A percentile compares a stretch with the other conserved stretches of the same genome.
These are phyloP conservation scores for Durio zibethinus DNA, from an alignment of 345 rosid species.

Conservation along the genomic window DNA sequence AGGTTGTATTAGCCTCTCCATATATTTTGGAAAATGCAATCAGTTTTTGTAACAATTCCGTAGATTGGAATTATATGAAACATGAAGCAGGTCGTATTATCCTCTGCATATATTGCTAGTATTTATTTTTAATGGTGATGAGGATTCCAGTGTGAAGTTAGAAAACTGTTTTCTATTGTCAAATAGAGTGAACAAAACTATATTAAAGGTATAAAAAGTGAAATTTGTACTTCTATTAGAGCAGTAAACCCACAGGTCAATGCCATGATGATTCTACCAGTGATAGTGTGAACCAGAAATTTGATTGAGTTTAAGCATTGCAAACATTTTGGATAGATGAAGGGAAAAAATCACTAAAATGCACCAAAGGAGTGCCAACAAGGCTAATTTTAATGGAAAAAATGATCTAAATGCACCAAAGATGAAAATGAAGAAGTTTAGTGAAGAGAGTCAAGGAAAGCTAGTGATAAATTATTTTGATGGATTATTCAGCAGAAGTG, in stretches of 20 bases:
- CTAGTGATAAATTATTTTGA: background rate
- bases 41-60: background rate
- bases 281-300: background rate
- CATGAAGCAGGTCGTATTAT: background rate
- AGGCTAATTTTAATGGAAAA: background rate
- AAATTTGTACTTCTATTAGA: background rate
- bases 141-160: background rate
- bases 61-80: background rate
- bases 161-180: background rate
- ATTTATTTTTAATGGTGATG: background rate
- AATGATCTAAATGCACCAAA: background rate
- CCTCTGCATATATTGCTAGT: background rate
- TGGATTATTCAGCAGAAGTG: background rate
- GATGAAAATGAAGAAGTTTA: background rate
- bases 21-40: background rate
- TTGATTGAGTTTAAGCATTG: background rate
- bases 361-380: background rate
- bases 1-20: background rate
- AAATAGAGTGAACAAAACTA: background rate
- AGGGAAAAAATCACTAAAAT: background rate
- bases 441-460: background rate
- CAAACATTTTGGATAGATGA: background rate
- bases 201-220: background rate
- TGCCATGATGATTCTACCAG: background rate
- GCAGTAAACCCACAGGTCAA: background rate